Percentiles rank a stretch among this genome's conserved stretches.
Evolutionary conservation across 163 green algal genomes (phyloP).

Genomic region (Prototheca wickerhamii): DNA sequence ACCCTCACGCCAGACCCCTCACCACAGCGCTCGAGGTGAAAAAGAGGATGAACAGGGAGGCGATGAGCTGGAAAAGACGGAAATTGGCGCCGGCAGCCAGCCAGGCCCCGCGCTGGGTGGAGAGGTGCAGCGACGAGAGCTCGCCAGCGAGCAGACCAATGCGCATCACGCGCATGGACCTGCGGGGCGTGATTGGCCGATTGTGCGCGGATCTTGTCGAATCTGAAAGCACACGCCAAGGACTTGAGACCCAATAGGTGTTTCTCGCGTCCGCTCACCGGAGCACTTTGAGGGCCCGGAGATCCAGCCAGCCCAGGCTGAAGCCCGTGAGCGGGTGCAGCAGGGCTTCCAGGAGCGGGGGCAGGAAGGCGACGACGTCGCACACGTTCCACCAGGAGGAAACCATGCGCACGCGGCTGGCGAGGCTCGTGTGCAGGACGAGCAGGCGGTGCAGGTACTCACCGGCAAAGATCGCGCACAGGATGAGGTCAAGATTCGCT

Average conservation of each 20-base stretch:
- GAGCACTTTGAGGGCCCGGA: not conserved
- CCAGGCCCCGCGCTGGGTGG: conserved; percentile 31
- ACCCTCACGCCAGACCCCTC: too few relatives aligned
- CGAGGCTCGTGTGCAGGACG: conserved; percentile 20
- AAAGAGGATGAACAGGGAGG: conserved; percentile 50
- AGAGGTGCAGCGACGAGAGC: conserved; percentile 52
- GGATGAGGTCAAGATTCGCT: conserved; percentile 44
- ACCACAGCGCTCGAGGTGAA: conserved; percentile 49
- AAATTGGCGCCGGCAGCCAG: conserved; percentile 51
- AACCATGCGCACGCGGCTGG: conserved; percentile 29
- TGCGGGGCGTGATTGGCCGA: not conserved
- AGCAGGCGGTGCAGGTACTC: conserved; percentile 55
- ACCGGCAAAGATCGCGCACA: conserved; percentile 56
- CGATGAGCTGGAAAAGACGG: conserved; percentile 60
- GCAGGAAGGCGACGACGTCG: conserved; percentile 62
- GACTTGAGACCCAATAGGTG: not conserved
- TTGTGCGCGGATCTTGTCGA: not conserved
- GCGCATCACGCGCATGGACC: conserved; percentile 55
- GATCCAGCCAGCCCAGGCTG: not conserved
- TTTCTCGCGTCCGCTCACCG: conserved; percentile 9
- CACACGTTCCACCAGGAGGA: conserved; percentile 39
- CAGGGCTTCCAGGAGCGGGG: conserved; percentile 44
- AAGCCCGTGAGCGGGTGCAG: conserved; percentile 15
- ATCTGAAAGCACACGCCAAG: not conserved
- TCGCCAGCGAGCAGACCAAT: conserved; percentile 60